phyloP scores from a whole-genome alignment of 768 basidiomycete genomes.

The Boletales sp. region DNA sequence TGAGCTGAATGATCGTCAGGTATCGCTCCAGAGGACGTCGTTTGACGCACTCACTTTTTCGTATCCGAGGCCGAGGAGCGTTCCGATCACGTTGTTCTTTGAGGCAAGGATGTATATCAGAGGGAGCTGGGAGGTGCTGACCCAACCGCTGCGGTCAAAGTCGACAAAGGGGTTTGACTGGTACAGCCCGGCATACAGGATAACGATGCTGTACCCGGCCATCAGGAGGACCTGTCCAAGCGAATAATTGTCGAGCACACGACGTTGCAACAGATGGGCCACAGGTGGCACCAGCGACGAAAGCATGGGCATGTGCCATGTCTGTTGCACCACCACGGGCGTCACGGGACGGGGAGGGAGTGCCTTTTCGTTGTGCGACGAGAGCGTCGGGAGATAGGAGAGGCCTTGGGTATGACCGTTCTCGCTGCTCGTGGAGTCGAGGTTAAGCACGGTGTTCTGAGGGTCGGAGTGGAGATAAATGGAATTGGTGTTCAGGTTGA shows the following conservation, averaged over 20 bases:
- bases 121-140: constrained; percentile 59
- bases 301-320: constrained; percentile 33
- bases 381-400: background rate
- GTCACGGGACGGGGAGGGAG: constrained; percentile 12
- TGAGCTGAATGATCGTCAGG: constrained; percentile 42
- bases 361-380: constrained; percentile 11
- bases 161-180: constrained; percentile 50
- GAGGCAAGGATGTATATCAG: constrained; percentile 59
- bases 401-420: constrained; percentile 3
- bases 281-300: constrained; percentile 43
- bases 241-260: constrained; percentile 49
- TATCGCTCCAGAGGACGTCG: background rate
- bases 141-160: constrained; percentile 46
- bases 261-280: constrained; percentile 38
- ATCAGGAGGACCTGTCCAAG: constrained; percentile 47
- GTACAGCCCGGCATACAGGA: constrained; percentile 47
- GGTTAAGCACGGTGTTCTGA: constrained; percentile 10
- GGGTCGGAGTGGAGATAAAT: constrained; percentile 13
- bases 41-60: constrained; percentile 47
- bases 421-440: constrained; percentile 14
- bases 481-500: constrained; percentile 15
- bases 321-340: constrained; percentile 5
- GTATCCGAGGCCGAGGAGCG: constrained; percentile 59
- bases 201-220: constrained; percentile 42
- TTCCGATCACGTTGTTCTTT: constrained; percentile 66